Evolutionary conservation across 179 eudicot species (phyloP), one percentile per base, ranked within the genome.

Genomic region (Vitellaria paradoxa): DNA sequence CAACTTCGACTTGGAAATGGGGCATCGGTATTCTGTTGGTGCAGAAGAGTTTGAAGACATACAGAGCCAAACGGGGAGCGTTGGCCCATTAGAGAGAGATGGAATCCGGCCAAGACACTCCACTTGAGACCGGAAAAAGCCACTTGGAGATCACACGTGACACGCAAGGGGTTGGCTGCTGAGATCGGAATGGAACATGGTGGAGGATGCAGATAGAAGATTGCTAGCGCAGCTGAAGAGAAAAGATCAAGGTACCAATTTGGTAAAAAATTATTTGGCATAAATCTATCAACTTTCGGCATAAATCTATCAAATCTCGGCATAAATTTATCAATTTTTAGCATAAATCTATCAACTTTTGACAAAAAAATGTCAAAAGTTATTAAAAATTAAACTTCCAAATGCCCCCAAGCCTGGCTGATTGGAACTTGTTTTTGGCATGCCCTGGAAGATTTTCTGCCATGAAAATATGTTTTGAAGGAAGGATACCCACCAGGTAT

Each of bases 1-100:
- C 6, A 77, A 60, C 37, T 65, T 53, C 47, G 80, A 81, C 59
- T 47, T 72, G 7, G 80, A 72, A 62, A 77, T 65, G 65, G 69
- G 73, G 63, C 72, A 77, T 65, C 79, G 67, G 7, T 46, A 62
- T 70, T 50, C 72, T 62, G 67, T 80, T 65, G 72, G 61, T 76
- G 72, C 21, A 14, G 79, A 76, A 20, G 82, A 80, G 65, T 42
- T 75, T 62, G 79, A 76, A 68, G 82, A 76, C 11, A 69, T 75
- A 63, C 74, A 70, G 60, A 76, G 57, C 47, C 82, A 76, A 30
- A 75, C 76, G 37, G 79, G 20, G n/a, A 60, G 64, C 45, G 26
- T 45, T 55, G 67, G 67, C 14, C 60, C 60, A 52, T 69, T 75
- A 30, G 68, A 80, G 73, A 80, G 46, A 75, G 49, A 55, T 61